Evolutionary conservation across 2,329 filamentous ascomycete genomes (phyloP).

Genomic region (Trichoderma brevicompactum): DNA sequence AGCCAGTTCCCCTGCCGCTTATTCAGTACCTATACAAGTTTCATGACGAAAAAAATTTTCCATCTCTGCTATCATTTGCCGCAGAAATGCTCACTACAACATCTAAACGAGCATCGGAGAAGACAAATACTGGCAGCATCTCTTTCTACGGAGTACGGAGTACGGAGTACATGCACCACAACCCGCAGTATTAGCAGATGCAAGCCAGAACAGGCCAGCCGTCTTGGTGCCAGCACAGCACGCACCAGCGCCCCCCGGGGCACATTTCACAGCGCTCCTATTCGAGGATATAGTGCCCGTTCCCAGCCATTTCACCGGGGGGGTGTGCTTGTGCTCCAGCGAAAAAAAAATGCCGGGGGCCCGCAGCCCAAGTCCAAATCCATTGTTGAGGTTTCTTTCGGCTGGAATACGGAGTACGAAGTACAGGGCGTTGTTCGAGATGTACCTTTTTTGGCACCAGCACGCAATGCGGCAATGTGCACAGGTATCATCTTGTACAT

Average conservation of each 20-base stretch:
- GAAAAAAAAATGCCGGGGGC: constrained; percentile 7
- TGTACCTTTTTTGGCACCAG: no score
- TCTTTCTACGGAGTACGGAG: neutral
- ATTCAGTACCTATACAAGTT: neutral
- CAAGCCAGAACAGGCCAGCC: constrained; percentile 22
- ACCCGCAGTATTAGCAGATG: constrained; percentile 3
- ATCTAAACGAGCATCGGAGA: neutral
- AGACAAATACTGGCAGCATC: no score
- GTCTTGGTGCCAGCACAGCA: constrained; percentile 32
- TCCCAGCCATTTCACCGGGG: neutral
- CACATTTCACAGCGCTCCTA: constrained; percentile 28
- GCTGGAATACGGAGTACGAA: neutral
- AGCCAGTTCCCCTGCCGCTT: no score
- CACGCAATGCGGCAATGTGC: no score
- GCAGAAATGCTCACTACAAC: neutral
- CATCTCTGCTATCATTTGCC: neutral
- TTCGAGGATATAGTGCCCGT: constrained; percentile 24
- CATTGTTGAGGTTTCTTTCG: neutral
- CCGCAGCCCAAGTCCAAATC: neutral
- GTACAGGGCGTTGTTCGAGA: neutral
- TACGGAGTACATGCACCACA: neutral
- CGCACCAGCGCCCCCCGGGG: constrained; percentile 22
- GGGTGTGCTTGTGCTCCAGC: constrained; percentile 12
- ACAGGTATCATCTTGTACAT: neutral
- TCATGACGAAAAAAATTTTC: constrained; percentile 2